Base-by-base conservation (phyloP, 306 rosid genomes). In the Rosa rugosa region DNA sequence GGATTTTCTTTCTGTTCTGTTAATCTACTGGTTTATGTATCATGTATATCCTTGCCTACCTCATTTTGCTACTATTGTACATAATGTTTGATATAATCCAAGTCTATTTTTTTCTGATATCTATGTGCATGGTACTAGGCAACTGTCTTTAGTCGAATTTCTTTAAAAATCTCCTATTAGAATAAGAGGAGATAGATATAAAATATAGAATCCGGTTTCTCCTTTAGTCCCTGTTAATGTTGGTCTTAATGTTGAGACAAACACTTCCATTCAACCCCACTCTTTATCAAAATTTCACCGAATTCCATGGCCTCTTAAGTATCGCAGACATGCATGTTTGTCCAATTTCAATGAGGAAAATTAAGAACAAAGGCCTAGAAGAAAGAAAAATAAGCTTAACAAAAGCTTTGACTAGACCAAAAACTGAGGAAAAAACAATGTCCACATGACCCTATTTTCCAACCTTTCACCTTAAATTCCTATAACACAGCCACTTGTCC, bases 401-500 rank as follows among this genome's bases (percentile, higher is more conserved):
- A 22, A 12, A 46, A 20, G 50, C 22, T 63, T 62, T 75, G 71
- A 75, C 46, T 45, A 5, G 31, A 22, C 31, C 71, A 11, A 10
- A 62, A 25, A 16, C 11, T 38, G 27, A 18, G 16, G 77, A 23
- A 16, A 73, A 56, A 74, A 23, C 59, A 20, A 18, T 31, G 79
- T 45, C 79, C 60, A 45, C 71, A 62, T 60, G 46, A 66, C 70
- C 71, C 63, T 38, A 16, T 25, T 20, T 62, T 20, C 6, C 8
- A 13, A 13, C 25, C 27, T 8, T 13, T 25, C 14, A 42, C 71
- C 79, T 75, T 13, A 31, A 75, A 44, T 18, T 20, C 10, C 79
- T 75, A 5, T 62, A 6, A 31, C 5, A 62, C 2, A 44, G 59
- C 57, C 79, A 62, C 71, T 11, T 75, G 71, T 75, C 79, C 60